Evolutionary conservation across 1,284 basidiomycete species (phyloP).

Genomic region (Pseudozyma flocculosa): DNA sequence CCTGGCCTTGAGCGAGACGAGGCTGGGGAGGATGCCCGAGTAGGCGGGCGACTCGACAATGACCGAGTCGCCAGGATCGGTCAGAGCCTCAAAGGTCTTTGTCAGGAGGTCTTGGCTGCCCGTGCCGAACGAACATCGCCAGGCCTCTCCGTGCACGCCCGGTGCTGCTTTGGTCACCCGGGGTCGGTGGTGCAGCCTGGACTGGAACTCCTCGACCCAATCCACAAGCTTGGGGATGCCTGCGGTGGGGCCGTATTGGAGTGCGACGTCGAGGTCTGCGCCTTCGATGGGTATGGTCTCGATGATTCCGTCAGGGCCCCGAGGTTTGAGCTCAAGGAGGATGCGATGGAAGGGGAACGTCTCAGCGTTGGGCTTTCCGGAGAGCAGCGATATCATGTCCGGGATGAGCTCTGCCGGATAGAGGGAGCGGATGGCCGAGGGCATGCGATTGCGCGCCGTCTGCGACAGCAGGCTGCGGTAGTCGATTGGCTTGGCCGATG

Average conservation of each 20-base stretch:
- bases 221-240: slow-evolving; percentile 69
- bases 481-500: slow-evolving; percentile 6
- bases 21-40: slow-evolving; percentile 60
- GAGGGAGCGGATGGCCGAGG: slow-evolving; percentile 64
- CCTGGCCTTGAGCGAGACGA: slow-evolving; percentile 28
- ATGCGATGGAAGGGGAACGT: slow-evolving; percentile 86
- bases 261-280: slow-evolving; percentile 50
- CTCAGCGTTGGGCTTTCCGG: slow-evolving; percentile 72
- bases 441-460: slow-evolving; percentile 30
- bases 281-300: slow-evolving; percentile 53
- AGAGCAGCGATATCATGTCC: slow-evolving; percentile 76
- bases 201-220: slow-evolving; percentile 64
- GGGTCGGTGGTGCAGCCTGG: slow-evolving; percentile 66
- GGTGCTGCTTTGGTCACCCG: slow-evolving; percentile 60
- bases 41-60: slow-evolving; percentile 85
- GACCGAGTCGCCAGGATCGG: slow-evolving; percentile 78
- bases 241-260: slow-evolving; percentile 67
- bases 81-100: slow-evolving; percentile 67
- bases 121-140: slow-evolving; percentile 68
- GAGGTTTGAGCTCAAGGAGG: slow-evolving; percentile 62
- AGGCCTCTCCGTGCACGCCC: slow-evolving; percentile 9
- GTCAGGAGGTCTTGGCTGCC: slow-evolving; percentile 86
- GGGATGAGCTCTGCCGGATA: slow-evolving; percentile 75
- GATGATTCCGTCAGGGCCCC: slow-evolving; percentile 7
- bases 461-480: slow-evolving; percentile 14